Conservation (phyloP, 2,329 filamentous ascomycete species). For the Botryotinia globosa region DNA sequence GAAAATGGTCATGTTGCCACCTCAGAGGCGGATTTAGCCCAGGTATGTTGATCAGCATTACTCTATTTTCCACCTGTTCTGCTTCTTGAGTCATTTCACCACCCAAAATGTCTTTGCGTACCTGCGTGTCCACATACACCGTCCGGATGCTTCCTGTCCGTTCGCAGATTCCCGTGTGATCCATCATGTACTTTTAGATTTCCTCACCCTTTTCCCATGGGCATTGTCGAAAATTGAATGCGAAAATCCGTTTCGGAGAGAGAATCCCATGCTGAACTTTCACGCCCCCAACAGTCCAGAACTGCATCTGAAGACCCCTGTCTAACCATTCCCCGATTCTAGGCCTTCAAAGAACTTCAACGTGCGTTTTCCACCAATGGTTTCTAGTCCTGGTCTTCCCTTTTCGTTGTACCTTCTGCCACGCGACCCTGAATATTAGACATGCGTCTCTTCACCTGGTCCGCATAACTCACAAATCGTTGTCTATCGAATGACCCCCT, state of each 20-base stretch:
- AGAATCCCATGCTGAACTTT: slow-evolving; percentile 4
- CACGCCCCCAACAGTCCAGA: neutral
- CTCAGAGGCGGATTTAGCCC: slow-evolving; percentile 11
- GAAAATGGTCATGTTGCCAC: neutral
- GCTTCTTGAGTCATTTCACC: neutral
- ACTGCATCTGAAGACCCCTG: slow-evolving; percentile 7
- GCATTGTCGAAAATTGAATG: neutral
- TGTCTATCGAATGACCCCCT: neutral
- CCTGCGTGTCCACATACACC: neutral
- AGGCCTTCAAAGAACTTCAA: slow-evolving; percentile 21
- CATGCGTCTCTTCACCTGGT: neutral
- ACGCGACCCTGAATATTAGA: neutral
- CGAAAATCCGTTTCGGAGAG: neutral
- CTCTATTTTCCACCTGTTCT: neutral
- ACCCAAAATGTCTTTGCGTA: neutral
- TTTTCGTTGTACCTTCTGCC: neutral
- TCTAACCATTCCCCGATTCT: slow-evolving; percentile 13
- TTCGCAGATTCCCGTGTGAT: slow-evolving; percentile 2
- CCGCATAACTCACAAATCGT: neutral
- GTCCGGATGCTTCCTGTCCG: neutral
- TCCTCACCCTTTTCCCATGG: neutral
- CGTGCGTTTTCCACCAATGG: slow-evolving; percentile 12
- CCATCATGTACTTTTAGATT: neutral
- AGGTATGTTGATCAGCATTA: slow-evolving; percentile 9
- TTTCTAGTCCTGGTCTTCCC: neutral